Evolutionary conservation across 1,284 basidiomycete genomes (phyloP), one percentile per base, ranked within the genome.

Genomic region (Ceratobasidium papillatum): DNA sequence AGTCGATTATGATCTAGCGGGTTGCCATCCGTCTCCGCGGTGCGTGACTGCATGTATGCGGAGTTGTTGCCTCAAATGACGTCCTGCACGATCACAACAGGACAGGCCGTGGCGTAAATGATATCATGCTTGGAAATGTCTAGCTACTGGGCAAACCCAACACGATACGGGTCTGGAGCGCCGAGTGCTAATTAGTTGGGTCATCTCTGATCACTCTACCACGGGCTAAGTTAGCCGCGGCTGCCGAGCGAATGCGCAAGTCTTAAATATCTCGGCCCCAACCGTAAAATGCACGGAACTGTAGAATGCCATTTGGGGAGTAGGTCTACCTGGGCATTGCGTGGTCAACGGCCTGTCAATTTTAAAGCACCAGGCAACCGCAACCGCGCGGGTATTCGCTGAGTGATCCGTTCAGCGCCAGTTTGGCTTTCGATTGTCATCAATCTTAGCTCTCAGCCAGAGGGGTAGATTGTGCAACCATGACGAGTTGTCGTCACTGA

Each of bases 161-260:
- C 12, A 38, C 30, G 45, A 27, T 51, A 63, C 19, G 22, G 47
- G 49, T 19, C 49, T 41, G 36, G 51, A 54, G 51, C 49, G 34
- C 36, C 34, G 49, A 41, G 17, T 34, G 45, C 66, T 71, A 47
- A 71, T 71, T 25, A 49, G 41, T 59, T 59, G 38, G 66, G 66
- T 68, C 66, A 71, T 54, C 66, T n/a, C 43, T 41, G 27, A 59
- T 59, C 54, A 47, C 30, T 54, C 38, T 5, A 38, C 34, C n/a
- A 38, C 65, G 36, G 52, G 19, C 22, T 9, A 34, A 47, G 51
- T 56, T 27, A 3, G 47, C 54, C 41, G 66, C 54, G 51, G 51
- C 66, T 36, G 66, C 66, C 54, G 66, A 59, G 64, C 22, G 63
- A 41, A 49, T 41, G 30, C 65, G 65, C 65, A 68, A 68, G 49